Evolutionary conservation across 129 eudicot species (phyloP), one percentile per base, ranked within the genome.

Genomic region (Flaveria bidentis): DNA sequence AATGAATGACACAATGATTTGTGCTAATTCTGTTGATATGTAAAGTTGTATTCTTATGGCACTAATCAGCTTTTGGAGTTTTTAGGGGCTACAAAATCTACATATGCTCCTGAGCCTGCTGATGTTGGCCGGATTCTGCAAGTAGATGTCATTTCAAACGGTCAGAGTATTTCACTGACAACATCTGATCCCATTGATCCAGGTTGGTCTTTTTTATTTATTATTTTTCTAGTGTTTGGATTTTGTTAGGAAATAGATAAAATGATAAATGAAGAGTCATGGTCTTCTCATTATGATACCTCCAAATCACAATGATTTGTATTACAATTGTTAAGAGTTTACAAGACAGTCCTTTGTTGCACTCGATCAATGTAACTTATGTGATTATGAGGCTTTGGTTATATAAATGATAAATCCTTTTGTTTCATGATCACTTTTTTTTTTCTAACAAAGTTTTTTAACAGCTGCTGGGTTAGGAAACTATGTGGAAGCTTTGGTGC

Each of bases 391-490:
- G 74, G 51, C 16, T 71, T 61, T 61, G 67, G 42, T 26, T 25
- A 28, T 62, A 62, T 62, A 28, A 62, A 26, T 62, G 45, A 14
- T 62, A 44, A 14, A 62, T 62, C 45, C 44, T 60, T 60, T 57
- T 57, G 64, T 22, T 20, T 58, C 36, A 23, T 58, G 60, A 53
- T 16, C 15, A 53, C 23, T 17, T 53, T 60, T 4, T 33, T 33
- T 44, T 44, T 53, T 2, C 30, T 62, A 20, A 62, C 30, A 30
- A 14, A 75, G 44, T 55, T 73, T 83, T 65, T 80, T 28, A 80
- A 73, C 98, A 93, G 98, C 98, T 82, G 87, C 98, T 55, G 98
- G 98, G 84, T 81, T 93, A 67, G 98, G 98, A 50, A 93, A 86
- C 91, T 93, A 90, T 65, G 98, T 91, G 61, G 98, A 93, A 88